Percentiles rank a stretch among this genome's conserved stretches.
phyloP scores from a whole-genome alignment of 2,329 filamentous ascomycete genomes.

The Pochonia chlamydosporia region DNA sequence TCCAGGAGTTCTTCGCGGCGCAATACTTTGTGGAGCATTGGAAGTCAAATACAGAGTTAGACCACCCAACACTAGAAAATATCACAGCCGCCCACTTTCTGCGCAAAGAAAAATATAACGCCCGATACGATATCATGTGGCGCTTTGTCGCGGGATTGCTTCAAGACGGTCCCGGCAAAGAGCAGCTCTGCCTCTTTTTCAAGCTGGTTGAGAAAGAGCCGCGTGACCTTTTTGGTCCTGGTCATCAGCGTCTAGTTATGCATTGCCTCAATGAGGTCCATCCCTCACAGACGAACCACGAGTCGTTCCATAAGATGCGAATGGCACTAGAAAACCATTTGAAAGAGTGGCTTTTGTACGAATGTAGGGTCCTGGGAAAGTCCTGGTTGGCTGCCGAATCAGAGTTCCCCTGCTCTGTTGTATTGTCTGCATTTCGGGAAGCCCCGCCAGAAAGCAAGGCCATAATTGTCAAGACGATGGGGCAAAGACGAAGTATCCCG shows the following conservation, averaged over 20 bases:
- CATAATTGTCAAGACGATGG: no score
- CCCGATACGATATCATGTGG: conserved; percentile 34
- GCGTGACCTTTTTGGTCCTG: neutral
- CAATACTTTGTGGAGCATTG: conserved; percentile 27
- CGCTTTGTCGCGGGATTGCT: conserved; percentile 36
- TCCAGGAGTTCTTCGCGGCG: conserved; percentile 37
- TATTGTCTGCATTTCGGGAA: no score
- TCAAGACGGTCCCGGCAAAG: neutral
- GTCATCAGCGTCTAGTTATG: neutral
- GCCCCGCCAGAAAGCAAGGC: no score
- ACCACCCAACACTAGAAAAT: conserved; percentile 9
- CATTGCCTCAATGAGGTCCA: conserved; percentile 2
- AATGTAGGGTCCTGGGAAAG: no score
- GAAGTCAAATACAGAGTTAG: conserved; percentile 18
- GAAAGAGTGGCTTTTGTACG: no score
- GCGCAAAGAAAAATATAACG: conserved; percentile 29
- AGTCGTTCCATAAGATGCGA: no score
- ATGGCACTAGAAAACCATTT: no score
- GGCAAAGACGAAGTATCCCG: no score
- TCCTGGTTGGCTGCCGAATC: no score
- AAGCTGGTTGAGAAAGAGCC: neutral
- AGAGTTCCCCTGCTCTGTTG: no score
- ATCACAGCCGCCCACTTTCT: conserved; percentile 20
- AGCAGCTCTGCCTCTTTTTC: neutral
- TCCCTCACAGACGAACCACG: no score